phyloP scores from a whole-genome alignment of 768 basidiomycete species.

The Xerocomellus chrysenteron region DNA sequence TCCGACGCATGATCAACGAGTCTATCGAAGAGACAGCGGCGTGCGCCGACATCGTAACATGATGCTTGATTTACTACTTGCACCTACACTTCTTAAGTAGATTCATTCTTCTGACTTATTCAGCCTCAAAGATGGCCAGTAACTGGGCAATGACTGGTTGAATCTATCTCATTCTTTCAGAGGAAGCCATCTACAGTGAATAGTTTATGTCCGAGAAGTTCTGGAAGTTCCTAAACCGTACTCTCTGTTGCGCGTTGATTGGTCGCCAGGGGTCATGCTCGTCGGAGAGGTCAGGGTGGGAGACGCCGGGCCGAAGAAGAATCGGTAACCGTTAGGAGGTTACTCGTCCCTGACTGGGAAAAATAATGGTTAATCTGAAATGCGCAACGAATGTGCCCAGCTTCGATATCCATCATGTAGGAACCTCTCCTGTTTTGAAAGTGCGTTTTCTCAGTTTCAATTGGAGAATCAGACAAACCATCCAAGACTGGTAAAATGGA shows the following conservation, averaged over 20 bases:
- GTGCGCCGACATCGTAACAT: neutral
- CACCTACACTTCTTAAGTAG: neutral
- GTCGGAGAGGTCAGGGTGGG: too few relatives aligned
- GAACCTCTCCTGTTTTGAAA: conserved; percentile 26
- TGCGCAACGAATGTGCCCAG: conserved; percentile 49
- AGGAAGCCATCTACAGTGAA: neutral
- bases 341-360: conserved; percentile 19
- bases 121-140: neutral
- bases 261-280: too few relatives aligned
- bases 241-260: neutral
- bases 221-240: too few relatives aligned
- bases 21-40: neutral
- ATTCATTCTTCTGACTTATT: neutral
- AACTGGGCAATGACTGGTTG: neutral
- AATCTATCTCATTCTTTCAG: neutral
- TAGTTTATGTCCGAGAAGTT: neutral
- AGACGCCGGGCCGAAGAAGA: conserved; percentile 22
- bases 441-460: conserved; percentile 20
- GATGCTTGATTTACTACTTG: neutral
- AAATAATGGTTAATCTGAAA: conserved; percentile 60
- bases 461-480: conserved; percentile 25
- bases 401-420: conserved; percentile 24
- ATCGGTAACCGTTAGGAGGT: conserved; percentile 9
- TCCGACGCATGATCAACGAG: neutral
- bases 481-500: conserved; percentile 43